These are phyloP conservation scores for Solanum arcanum DNA, from an alignment of 257 asterid genomes.

Conservation along the genomic window DNA sequence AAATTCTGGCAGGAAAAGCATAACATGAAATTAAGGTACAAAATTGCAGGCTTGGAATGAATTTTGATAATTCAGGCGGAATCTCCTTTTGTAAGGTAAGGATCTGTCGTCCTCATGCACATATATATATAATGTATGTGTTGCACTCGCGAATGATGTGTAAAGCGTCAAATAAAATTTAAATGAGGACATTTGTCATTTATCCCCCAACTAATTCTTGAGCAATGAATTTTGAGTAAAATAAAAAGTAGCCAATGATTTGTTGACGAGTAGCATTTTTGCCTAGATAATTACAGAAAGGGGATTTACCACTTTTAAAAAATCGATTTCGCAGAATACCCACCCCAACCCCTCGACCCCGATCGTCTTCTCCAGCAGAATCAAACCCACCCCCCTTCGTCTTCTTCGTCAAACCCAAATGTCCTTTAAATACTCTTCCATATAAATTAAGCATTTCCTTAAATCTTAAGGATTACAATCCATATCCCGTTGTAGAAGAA, in stretches of 20 bases:
- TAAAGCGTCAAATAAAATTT: neutral
- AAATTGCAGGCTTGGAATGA: conserved; percentile 84
- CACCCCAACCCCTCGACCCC: neutral
- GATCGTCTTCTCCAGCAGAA: neutral
- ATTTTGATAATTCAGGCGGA: conserved; percentile 7
- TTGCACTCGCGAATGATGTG: neutral
- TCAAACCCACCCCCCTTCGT: neutral
- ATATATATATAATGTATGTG: neutral
- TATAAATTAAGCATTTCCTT: neutral
- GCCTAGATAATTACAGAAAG: neutral
- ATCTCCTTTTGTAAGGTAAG: neutral
- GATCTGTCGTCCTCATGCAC: neutral
- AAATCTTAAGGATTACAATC: neutral
- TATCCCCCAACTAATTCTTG: neutral
- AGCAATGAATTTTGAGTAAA: neutral
- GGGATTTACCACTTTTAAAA: neutral
- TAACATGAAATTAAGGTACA: conserved; percentile 60
- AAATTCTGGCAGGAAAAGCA: conserved; percentile 52
- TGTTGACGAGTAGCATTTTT: neutral
- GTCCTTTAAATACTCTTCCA: neutral
- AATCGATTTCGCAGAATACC: neutral
- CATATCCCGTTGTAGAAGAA: neutral
- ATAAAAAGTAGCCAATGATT: neutral
- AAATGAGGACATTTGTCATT: neutral
- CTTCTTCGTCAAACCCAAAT: neutral